Conservation (phyloP, 305 asterid genomes). For the Solanum aculeatissimum region DNA sequence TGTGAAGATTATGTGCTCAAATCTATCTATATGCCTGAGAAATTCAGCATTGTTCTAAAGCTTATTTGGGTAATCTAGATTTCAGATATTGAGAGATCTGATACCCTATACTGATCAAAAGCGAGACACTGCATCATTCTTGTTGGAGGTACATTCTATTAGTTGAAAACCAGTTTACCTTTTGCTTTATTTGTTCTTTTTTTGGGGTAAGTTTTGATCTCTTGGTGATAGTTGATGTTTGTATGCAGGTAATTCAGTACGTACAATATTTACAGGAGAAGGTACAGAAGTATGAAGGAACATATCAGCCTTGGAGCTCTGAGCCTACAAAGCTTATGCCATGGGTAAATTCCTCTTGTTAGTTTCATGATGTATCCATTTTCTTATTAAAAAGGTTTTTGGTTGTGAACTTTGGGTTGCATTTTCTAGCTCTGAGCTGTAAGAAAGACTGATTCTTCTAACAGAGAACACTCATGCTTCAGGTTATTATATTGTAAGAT, state of each 20-base stretch:
- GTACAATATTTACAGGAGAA: constrained; percentile 77
- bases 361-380: background rate
- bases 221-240: constrained; percentile 13
- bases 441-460: background rate
- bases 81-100: constrained; percentile 72
- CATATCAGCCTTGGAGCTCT: constrained; percentile 74
- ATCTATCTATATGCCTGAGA: background rate
- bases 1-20: background rate
- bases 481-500: background rate
- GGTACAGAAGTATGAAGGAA: constrained; percentile 77
- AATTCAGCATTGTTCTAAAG: background rate
- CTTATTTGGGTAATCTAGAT: constrained; percentile 27
- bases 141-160: constrained; percentile 42
- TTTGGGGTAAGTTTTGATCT: background rate
- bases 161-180: background rate
- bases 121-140: constrained; percentile 85
- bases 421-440: background rate
- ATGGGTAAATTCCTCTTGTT: constrained; percentile 49
- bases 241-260: constrained; percentile 79
- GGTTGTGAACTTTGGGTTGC: background rate
- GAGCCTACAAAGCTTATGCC: constrained; percentile 96
- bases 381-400: background rate
- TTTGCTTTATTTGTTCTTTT: background rate
- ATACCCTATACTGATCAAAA: constrained; percentile 78
- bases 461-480: background rate